A percentile compares a stretch with the other conserved stretches of the same genome.
phyloP scores from a whole-genome alignment of 2,329 filamentous ascomycete genomes.

The Pyricularia pennisetigena region DNA sequence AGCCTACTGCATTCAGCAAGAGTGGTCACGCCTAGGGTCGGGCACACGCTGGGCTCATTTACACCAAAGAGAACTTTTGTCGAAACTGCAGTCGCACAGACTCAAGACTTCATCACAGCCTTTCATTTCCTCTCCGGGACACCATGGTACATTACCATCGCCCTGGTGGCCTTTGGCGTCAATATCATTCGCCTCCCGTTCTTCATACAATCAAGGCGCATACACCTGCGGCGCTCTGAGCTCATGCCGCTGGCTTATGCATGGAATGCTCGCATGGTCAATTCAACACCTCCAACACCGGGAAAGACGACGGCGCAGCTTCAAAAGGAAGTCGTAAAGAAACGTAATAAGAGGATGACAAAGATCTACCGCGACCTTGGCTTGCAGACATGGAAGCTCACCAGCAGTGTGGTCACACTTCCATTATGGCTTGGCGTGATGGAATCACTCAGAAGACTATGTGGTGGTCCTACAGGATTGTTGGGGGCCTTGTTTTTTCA shows the following conservation, averaged over 20 bases:
- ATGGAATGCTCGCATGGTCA: constrained; percentile 17
- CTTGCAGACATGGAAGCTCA: constrained; percentile 37
- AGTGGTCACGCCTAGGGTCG: not conserved
- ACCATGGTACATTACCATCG: constrained; percentile 46
- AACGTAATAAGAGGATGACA: constrained; percentile 12
- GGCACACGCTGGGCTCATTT: not conserved
- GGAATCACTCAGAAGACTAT: constrained; percentile 39
- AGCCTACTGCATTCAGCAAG: not conserved
- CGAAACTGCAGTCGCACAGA: constrained; percentile 21
- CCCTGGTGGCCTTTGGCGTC: constrained; percentile 33
- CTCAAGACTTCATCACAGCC: constrained; percentile 31
- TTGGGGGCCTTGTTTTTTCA: constrained; percentile 20
- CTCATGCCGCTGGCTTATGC: constrained; percentile 21
- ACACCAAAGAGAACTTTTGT: constrained; percentile 8
- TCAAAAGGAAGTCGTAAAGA: constrained; percentile 17
- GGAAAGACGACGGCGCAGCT: not conserved
- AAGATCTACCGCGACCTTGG: constrained; percentile 23
- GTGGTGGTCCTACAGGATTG: constrained; percentile 26
- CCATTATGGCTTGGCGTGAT: constrained; percentile 40
- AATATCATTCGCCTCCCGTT: constrained; percentile 34
- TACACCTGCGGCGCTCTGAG: constrained; percentile 18
- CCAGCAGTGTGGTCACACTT: constrained; percentile 27
- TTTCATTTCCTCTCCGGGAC: constrained; percentile 31
- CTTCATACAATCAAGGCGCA: constrained; percentile 25
- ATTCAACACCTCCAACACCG: constrained; percentile 8